Conservation (phyloP, 2,329 filamentous ascomycete genomes). For the Colletotrichum camelliae region DNA sequence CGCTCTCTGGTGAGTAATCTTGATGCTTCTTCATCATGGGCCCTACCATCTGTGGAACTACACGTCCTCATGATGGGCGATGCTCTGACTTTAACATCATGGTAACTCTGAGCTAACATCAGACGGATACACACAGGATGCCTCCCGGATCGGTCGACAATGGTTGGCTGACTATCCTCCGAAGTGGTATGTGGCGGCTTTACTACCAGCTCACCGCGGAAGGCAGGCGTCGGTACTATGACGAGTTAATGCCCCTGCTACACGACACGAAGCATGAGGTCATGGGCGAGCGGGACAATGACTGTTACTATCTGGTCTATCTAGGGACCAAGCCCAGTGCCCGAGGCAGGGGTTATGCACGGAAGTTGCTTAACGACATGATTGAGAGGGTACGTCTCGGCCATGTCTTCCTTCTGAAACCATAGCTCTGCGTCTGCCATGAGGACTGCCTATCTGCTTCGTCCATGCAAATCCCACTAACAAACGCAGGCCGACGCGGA, state of each 20-base stretch:
- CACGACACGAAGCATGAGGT: conserved; percentile 73
- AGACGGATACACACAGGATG: conserved; percentile 59
- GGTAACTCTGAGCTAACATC: conserved; percentile 8
- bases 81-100: background rate
- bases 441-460: background rate
- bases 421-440: background rate
- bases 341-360: conserved; percentile 75
- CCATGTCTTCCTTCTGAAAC: background rate
- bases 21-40: background rate
- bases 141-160: conserved; percentile 77
- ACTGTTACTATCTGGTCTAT: conserved; percentile 85
- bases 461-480: background rate
- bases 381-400: conserved; percentile 60
- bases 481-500: conserved; percentile 67
- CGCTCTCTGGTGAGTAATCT: conserved; percentile 71
- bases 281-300: conserved; percentile 68
- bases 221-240: conserved; percentile 76
- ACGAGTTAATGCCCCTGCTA: conserved; percentile 77
- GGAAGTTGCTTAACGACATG: conserved; percentile 74
- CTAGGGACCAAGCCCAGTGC: conserved; percentile 76
- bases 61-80: background rate
- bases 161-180: conserved; percentile 73
- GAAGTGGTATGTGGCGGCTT: conserved; percentile 79
- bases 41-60: background rate
- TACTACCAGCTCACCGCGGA: conserved; percentile 76